A percentile compares a stretch with the other conserved stretches of the same genome.
Conservation (phyloP, 2,329 filamentous ascomycete species). For the Penicillium fuscoglaucum region DNA sequence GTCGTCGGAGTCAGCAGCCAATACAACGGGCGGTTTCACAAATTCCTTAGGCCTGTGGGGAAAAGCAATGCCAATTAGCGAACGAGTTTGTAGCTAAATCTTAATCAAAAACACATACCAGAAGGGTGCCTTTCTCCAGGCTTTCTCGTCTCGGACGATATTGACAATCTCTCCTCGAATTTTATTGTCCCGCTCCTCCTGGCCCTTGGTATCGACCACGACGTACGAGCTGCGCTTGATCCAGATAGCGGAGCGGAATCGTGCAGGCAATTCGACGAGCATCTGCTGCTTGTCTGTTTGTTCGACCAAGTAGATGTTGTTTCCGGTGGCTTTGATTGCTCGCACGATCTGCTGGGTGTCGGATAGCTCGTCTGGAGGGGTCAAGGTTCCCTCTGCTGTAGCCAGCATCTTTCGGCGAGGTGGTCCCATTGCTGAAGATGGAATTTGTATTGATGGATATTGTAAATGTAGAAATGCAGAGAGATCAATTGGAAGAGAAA, state of each 20-base stretch:
- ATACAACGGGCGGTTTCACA: constrained; percentile 58
- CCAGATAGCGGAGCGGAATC: constrained; percentile 91
- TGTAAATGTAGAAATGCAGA: too few species aligned
- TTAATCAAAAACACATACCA: constrained; percentile 59
- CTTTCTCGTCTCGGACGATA: constrained; percentile 85
- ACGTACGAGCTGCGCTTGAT: constrained; percentile 88
- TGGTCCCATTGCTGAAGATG: constrained; percentile 58
- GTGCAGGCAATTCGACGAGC: constrained; percentile 76
- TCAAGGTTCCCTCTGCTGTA: constrained; percentile 70
- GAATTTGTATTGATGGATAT: not conserved
- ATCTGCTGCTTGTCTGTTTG: constrained; percentile 66
- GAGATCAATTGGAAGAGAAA: not conserved
- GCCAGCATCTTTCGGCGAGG: constrained; percentile 76
- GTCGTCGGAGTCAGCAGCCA: constrained; percentile 69
- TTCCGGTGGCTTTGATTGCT: constrained; percentile 79
- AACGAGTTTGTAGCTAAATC: not conserved
- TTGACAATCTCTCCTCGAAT: constrained; percentile 88
- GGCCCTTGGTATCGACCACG: constrained; percentile 69
- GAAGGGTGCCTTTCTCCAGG: constrained; percentile 84
- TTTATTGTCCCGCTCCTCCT: constrained; percentile 70
- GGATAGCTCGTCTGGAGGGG: constrained; percentile 56
- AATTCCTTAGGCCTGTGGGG: constrained; percentile 74
- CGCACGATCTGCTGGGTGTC: constrained; percentile 67
- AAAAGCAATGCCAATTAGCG: constrained; percentile 16
- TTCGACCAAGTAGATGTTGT: constrained; percentile 81